These are phyloP conservation scores for Bacidia gigantensis DNA, from an alignment of 495 filamentous ascomycete species.

Conservation along the genomic window DNA sequence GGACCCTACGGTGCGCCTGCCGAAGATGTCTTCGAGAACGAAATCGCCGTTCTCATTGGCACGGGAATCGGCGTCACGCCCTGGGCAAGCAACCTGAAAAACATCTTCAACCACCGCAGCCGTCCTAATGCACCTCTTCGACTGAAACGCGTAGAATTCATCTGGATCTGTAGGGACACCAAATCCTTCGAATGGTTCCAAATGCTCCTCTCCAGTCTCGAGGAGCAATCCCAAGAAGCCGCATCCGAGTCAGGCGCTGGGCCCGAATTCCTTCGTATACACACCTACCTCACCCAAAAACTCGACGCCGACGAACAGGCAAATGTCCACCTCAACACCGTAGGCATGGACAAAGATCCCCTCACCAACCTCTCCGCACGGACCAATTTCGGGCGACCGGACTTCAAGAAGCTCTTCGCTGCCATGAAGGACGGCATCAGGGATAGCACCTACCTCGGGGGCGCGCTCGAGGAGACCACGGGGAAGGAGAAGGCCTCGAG, in stretches of 20 bases:
- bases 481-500: conserved; percentile 16
- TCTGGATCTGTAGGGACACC: conserved; percentile 97
- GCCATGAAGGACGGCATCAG: conserved; percentile 81
- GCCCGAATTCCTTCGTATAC: conserved; percentile 88
- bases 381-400: conserved; percentile 91
- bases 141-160: conserved; percentile 91
- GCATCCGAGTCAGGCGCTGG: conserved; percentile 49
- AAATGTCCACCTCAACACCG: conserved; percentile 93
- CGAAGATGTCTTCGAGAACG: conserved; percentile 94
- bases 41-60: conserved; percentile 92
- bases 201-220: conserved; percentile 79
- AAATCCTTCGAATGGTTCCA: conserved; percentile 99
- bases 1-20: conserved; percentile 95
- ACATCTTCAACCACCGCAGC: conserved; percentile 91
- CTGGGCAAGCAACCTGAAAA: conserved; percentile 95
- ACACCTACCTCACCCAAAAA: conserved; percentile 91
- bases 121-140: conserved; percentile 73
- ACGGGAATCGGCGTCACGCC: conserved; percentile 97
- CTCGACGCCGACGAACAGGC: conserved; percentile 83
- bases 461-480: conserved; percentile 40
- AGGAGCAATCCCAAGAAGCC: conserved; percentile 61
- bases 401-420: conserved; percentile 69
- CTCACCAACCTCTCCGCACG: conserved; percentile 78
- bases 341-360: conserved; percentile 75
- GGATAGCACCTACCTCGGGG: conserved; percentile 70